Evolutionary conservation across 805 yeast species (phyloP), one percentile per base, ranked within the genome.

Genomic region (Candida schatavii): DNA sequence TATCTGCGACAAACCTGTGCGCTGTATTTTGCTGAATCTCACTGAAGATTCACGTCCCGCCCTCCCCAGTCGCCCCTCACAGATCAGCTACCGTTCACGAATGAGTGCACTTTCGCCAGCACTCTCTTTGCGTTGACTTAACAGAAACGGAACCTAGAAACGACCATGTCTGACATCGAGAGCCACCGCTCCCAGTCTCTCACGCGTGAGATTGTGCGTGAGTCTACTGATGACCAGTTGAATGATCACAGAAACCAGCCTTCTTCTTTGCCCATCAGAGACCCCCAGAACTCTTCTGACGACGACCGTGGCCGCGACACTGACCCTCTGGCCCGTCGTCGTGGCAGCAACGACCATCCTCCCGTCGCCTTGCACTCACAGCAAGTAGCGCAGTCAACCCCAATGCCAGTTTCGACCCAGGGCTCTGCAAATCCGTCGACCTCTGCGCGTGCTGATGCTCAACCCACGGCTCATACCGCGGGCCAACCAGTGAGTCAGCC

Each of bases 171-270:
- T 35, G 74, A 69, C 52, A 51, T 61, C 35, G 74, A 68, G 50
- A 62, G 68, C 47, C 61, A 50, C 53, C 57, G 51, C 46, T 56
- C 61, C 22, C 55, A 51, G 18, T 55, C 64, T n/a, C 54, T 62
- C 14, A 31, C 50, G 37, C 54, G 55, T 46, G 54, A 51, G 22
- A 41, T 55, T 38, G 54, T 46, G 30, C 41, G 50, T 22, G 49
- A 45, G 18, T 54, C 45, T 37, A 55, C 59, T 23, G 72, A 66
- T 41, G 66, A 64, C 35, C 59, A 60, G 14, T 56, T 69, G 43
- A 59, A 67, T 41, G 74, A 69, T 52, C 74, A 69, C 50, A 53
- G 74, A 38, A 43, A 68, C 48, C 74, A 69, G 49, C 50, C 57
- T 1, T 52, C 54, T 25, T 55, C 64, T 13, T 61, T 66, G n/a